Evolutionary conservation across 805 yeast species (phyloP).

Genomic region (Nakazawaea ishiwadae): DNA sequence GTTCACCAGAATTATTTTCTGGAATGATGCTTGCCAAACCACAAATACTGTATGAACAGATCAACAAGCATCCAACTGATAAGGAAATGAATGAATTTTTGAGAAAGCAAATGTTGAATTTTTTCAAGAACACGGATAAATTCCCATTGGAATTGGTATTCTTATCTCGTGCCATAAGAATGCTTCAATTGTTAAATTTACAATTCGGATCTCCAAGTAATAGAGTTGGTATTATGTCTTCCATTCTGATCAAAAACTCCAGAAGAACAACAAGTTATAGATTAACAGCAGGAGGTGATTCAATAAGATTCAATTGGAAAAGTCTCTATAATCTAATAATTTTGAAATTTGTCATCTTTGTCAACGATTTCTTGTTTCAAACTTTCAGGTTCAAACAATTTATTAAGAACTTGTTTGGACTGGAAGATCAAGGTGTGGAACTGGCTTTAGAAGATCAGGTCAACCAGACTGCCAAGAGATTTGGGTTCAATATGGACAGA

Average conservation of each 20-base stretch:
- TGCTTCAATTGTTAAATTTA: constrained; percentile 66
- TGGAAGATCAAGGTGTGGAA: constrained; percentile 34
- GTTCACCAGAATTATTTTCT: constrained; percentile 57
- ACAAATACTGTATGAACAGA: constrained; percentile 23
- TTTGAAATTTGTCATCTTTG: constrained; percentile 22
- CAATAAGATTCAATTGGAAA: constrained; percentile 8
- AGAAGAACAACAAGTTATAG: constrained; percentile 6
- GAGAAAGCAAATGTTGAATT: constrained; percentile 45
- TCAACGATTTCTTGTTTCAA: constrained; percentile 24
- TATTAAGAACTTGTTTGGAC: constrained; percentile 6
- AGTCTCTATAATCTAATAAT: constrained; percentile 16
- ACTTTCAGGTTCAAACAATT: constrained; percentile 15
- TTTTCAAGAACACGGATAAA: constrained; percentile 56
- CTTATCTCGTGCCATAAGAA: constrained; percentile 66
- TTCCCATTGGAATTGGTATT: constrained; percentile 67
- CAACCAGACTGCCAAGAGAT: constrained; percentile 34
- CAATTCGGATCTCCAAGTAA: constrained; percentile 71
- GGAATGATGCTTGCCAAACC: constrained; percentile 50
- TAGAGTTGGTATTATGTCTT: constrained; percentile 57
- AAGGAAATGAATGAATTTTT: constrained; percentile 38
- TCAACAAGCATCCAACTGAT: constrained; percentile 24
- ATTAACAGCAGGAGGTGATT: constrained; percentile 13
- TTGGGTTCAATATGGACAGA: constrained; percentile 34
- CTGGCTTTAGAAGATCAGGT: constrained; percentile 40
- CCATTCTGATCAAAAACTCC: constrained; percentile 40